phyloP scores from a whole-genome alignment of 2,329 filamentous ascomycete genomes.

The Pleomassaria siparia region DNA sequence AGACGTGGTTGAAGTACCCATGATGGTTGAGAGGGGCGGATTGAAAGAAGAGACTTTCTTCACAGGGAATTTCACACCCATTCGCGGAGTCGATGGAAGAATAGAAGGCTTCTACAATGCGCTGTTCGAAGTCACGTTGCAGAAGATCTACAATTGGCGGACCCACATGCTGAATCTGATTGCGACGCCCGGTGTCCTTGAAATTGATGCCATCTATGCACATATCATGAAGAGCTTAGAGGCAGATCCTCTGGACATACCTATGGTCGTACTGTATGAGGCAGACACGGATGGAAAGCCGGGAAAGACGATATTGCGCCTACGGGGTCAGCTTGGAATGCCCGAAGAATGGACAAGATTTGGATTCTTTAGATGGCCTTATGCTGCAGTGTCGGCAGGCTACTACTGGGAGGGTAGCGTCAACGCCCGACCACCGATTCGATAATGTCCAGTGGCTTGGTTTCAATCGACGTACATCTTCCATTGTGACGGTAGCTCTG shows the following conservation, averaged over 20 bases:
- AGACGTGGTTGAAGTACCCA: conserved; percentile 21
- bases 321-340: conserved; percentile 32
- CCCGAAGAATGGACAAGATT: conserved; percentile 22
- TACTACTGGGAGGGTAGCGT: conserved; percentile 16
- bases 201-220: conserved; percentile 19
- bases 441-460: conserved; percentile 29
- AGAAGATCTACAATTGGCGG: conserved; percentile 34
- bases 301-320: conserved; percentile 14
- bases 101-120: conserved; percentile 35
- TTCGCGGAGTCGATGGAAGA: conserved; percentile 22
- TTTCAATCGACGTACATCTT: conserved; percentile 24
- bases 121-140: conserved; percentile 32
- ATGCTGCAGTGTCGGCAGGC: conserved; percentile 30
- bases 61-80: conserved; percentile 33
- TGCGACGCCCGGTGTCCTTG: conserved; percentile 25
- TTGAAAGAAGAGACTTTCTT: conserved; percentile 37
- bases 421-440: conserved; percentile 35
- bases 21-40: conserved; percentile 31
- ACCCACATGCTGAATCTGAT: conserved; percentile 35
- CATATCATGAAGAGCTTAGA: conserved; percentile 32
- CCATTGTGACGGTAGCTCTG: conserved; percentile 30
- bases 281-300: conserved; percentile 13
- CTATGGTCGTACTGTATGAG: conserved; percentile 34
- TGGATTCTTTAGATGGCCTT: conserved; percentile 27
- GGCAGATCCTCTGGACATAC: conserved; percentile 28